phyloP scores from a whole-genome alignment of 2,329 filamentous ascomycete species.

The Sporothrix variecibatus region DNA sequence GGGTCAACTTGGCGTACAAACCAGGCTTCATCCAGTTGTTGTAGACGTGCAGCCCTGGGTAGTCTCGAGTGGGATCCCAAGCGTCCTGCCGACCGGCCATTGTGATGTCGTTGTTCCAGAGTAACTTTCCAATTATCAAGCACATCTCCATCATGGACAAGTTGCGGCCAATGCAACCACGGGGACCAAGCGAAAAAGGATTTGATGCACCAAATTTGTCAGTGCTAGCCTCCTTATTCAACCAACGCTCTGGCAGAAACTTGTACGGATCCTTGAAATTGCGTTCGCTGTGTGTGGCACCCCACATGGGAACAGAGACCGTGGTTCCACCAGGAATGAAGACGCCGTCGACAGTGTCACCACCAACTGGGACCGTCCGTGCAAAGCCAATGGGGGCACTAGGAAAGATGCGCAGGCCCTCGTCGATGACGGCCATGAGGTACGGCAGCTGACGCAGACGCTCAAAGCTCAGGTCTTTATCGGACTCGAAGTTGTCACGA shows the following conservation, averaged over 20 bases:
- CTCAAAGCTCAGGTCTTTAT: conserved; percentile 34
- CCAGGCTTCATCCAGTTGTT: conserved; percentile 22
- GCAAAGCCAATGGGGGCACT: conserved; percentile 11
- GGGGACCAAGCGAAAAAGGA: conserved; percentile 14
- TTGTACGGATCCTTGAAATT: conserved; percentile 36
- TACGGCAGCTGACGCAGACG: conserved; percentile 25
- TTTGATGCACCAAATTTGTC: conserved; percentile 14
- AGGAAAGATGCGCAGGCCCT: conserved; percentile 27
- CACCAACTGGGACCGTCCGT: conserved; percentile 1
- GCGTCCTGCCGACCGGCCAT: conserved; percentile 10
- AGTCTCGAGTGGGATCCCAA: conserved; percentile 6
- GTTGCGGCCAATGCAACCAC: conserved; percentile 14
- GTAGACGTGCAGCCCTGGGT: conserved; percentile 14
- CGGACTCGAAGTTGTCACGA: conserved; percentile 33
- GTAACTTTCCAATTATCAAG: conserved; percentile 19
- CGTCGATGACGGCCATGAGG: conserved; percentile 29
- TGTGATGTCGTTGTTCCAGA: conserved; percentile 19
- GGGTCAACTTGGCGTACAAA: not conserved
- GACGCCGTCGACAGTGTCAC: conserved; percentile 1
- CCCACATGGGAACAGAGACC: conserved; percentile 37
- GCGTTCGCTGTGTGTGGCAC: conserved; percentile 33
- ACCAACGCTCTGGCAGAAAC: conserved; percentile 39
- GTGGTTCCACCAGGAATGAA: conserved; percentile 39
- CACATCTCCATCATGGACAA: conserved; percentile 19
- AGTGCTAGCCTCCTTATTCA: not conserved